Percentiles rank a stretch among this genome's conserved stretches.
Evolutionary conservation across 176 grass and related monocot genomes (phyloP).

Genomic region (Melocanna baccifera): DNA sequence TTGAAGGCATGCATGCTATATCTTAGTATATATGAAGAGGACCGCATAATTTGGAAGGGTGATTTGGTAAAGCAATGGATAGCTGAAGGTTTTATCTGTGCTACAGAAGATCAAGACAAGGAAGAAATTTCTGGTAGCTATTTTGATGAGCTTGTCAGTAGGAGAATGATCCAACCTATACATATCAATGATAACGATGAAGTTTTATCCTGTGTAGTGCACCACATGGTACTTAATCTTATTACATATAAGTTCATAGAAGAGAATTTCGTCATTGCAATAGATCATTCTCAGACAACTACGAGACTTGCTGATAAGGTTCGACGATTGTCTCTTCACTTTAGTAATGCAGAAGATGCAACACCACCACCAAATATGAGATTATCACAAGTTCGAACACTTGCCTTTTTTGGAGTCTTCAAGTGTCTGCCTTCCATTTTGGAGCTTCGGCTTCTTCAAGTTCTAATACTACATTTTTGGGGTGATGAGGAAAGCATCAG

Average conservation of each 20-base stretch:
- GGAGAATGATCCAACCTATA: neutral
- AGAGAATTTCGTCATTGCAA: neutral
- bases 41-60: neutral
- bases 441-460: neutral
- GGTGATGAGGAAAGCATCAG: neutral
- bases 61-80: neutral
- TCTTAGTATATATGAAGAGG: neutral
- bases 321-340: neutral
- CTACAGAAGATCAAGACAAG: neutral
- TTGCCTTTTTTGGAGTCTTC: neutral
- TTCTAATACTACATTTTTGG: neutral
- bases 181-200: neutral
- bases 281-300: neutral
- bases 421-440: neutral
- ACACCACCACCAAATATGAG: neutral
- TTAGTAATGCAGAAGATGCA: neutral
- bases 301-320: neutral
- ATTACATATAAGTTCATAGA: neutral
- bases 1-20: conserved; percentile 9
- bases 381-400: neutral
- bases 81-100: neutral
- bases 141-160: neutral
- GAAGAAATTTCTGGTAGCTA: neutral
- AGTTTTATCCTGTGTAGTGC: neutral
- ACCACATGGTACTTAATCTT: neutral